Evolutionary conservation across 129 eudicot genomes (phyloP).

Genomic region (Mikania micrantha): DNA sequence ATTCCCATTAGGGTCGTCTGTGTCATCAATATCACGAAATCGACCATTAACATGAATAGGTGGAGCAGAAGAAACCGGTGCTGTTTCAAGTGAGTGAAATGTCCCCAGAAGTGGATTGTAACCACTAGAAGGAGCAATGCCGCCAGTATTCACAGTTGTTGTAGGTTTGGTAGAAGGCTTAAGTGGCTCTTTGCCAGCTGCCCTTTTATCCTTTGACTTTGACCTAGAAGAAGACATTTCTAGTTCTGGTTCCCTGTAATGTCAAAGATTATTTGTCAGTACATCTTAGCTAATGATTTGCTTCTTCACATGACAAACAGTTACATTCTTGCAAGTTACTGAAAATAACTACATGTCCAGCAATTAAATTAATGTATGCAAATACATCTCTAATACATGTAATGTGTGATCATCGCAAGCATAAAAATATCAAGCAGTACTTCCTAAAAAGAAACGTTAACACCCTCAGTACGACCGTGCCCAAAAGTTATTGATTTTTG

Average conservation of each 20-base stretch:
- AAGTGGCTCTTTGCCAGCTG: conserved; percentile 48
- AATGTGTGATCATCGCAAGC: background rate
- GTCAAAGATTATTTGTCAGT: background rate
- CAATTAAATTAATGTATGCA: background rate
- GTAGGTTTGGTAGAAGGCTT: conserved; percentile 52
- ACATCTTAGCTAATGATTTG: background rate
- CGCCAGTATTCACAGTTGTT: conserved; percentile 21
- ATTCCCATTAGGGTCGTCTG: conserved; percentile 53
- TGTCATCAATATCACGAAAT: conserved; percentile 44
- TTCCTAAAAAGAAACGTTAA: background rate
- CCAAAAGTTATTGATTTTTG: no score
- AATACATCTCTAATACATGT: background rate
- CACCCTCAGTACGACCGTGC: background rate
- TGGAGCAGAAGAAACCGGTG: conserved; percentile 37
- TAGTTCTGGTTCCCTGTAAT: conserved; percentile 22
- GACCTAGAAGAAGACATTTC: conserved; percentile 46
- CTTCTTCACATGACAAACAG: background rate
- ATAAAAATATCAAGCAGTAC: background rate
- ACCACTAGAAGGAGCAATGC: conserved; percentile 50
- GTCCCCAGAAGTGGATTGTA: conserved; percentile 71
- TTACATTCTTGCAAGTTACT: background rate
- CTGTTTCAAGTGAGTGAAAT: conserved; percentile 57
- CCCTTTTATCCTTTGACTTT: conserved; percentile 64
- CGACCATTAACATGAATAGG: conserved; percentile 48
- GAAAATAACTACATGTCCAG: background rate